Conservation (phyloP, 768 basidiomycete species). For the Boletus rubescentipes region DNA sequence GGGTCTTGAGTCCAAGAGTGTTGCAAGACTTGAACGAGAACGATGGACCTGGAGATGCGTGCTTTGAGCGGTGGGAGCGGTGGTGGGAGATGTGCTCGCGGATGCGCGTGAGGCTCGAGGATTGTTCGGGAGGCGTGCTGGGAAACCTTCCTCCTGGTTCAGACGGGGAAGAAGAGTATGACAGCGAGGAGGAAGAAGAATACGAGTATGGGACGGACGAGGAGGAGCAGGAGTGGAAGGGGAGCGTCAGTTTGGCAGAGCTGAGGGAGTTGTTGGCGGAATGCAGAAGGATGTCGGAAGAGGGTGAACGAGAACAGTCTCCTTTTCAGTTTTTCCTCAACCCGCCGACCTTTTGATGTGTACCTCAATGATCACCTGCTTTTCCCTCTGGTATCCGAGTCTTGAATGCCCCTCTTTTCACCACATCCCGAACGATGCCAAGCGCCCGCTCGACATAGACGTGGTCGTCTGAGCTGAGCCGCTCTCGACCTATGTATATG, state of each 20-base stretch:
- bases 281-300: constrained; percentile 46
- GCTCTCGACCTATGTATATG: constrained; percentile 28
- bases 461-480: constrained; percentile 16
- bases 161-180: constrained; percentile 33
- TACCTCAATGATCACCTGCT: constrained; percentile 29
- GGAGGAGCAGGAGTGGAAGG: constrained; percentile 30
- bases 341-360: constrained; percentile 7
- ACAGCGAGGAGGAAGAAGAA: constrained; percentile 34
- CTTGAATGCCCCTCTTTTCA: constrained; percentile 68
- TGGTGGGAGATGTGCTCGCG: constrained; percentile 61
- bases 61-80: constrained; percentile 58
- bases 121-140: constrained; percentile 68
- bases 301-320: constrained; percentile 30
- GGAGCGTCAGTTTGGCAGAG: constrained; percentile 37
- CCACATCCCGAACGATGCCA: constrained; percentile 55
- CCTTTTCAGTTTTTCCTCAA: constrained; percentile 19
- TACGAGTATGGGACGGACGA: constrained; percentile 33
- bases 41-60: constrained; percentile 44
- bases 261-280: constrained; percentile 57
- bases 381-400: constrained; percentile 73
- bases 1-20: constrained; percentile 56
- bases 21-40: constrained; percentile 56
- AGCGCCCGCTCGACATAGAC: constrained; percentile 39
- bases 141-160: constrained; percentile 41
- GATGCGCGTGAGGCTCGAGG: constrained; percentile 62